Evolutionary conservation across 2,329 filamentous ascomycete species (phyloP), one percentile per base, ranked within the genome.

Genomic region (Bipolaris sorokiniana): DNA sequence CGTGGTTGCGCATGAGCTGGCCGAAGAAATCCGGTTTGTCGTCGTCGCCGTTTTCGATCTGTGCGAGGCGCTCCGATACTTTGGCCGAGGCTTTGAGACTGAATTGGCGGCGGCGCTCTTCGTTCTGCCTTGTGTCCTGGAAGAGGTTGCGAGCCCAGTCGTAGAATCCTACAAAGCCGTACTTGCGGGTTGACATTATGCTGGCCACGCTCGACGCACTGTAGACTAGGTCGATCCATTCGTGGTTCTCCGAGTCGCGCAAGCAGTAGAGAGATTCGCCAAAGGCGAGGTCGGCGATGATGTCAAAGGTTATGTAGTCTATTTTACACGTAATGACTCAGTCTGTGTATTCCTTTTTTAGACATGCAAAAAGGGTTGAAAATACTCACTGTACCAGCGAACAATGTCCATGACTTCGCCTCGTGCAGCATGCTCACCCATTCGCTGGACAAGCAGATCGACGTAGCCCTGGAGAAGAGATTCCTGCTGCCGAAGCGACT

Each of bases 401-500:
- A 67, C 67, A 5, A 74, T 67, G 28, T 75, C 67, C 3, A 72
- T 54, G 3, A 47, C 9, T 1, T 50, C 34, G 6, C 51, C 58
- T 16, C 63, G 48, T 1, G 60, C 36, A 1, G 60, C 54, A 15
- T 65, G 54, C 33, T 73, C 70, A 11, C 56, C 23, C 9, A 81
- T 63, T 1, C 73, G 64, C 31, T 71, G 58, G n/a, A 79, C 59
- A 1, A 80, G 64, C 15, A 79, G 67, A 52, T 79, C 73, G 18
- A 77, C 76, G 50, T 80, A 78, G 7, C 61, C 57, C 40, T 76
- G 72, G 9, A 81, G 62, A 0, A 80, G 61, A 3, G 63, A 51
- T 57, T 80, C 77, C 57, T 82, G 80, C 16, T 74, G 67, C 3
- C 69, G 67, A 18, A 82, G 60, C 0, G 77, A 78, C 48, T 76